These are phyloP conservation scores for Leishmania amazonensis DNA, from an alignment of 208 protist species.

Conservation along the genomic window DNA sequence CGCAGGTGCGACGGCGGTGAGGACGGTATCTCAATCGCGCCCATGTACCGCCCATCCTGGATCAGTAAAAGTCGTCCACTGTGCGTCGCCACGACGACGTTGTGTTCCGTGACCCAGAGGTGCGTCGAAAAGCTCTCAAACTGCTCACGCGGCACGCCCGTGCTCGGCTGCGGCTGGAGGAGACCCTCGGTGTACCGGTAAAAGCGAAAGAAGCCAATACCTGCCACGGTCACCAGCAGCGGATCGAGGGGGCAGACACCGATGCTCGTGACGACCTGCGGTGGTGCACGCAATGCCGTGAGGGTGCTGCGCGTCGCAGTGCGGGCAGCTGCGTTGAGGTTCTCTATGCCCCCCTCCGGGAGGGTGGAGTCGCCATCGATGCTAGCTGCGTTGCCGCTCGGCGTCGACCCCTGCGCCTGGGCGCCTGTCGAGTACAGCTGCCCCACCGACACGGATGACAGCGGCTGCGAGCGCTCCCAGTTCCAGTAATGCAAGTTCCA, in stretches of 20 bases:
- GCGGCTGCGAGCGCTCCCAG: conserved; percentile 90
- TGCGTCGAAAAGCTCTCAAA: conserved; percentile 90
- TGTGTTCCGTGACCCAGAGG: conserved; percentile 82
- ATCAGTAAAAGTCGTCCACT: conserved; percentile 86
- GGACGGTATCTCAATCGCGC: conserved; percentile 40
- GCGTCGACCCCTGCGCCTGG: conserved; percentile 5
- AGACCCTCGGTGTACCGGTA: conserved; percentile 90
- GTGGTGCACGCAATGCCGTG: background rate
- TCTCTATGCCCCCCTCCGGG: background rate
- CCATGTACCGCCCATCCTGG: conserved; percentile 64
- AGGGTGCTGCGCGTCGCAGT: conserved; percentile 4
- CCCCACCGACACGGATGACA: conserved; percentile 60
- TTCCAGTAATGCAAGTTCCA: conserved; percentile 92
- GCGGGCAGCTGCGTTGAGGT: background rate
- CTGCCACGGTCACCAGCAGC: conserved; percentile 88
- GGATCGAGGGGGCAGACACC: conserved; percentile 89
- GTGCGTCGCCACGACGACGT: conserved; percentile 89
- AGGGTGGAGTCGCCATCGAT: background rate
- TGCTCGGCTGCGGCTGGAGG: conserved; percentile 70
- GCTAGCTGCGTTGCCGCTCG: background rate
- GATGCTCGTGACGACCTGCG: conserved; percentile 64
- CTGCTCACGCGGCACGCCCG: conserved; percentile 55
- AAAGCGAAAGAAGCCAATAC: conserved; percentile 91
- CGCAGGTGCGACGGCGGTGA: background rate
- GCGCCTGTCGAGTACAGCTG: conserved; percentile 9